A percentile compares a stretch with the other conserved stretches of the same genome.
Evolutionary conservation across 225 moss, liverwort and hornwort genomes (phyloP).

Genomic region (Rhytidiadelphus loreus): DNA sequence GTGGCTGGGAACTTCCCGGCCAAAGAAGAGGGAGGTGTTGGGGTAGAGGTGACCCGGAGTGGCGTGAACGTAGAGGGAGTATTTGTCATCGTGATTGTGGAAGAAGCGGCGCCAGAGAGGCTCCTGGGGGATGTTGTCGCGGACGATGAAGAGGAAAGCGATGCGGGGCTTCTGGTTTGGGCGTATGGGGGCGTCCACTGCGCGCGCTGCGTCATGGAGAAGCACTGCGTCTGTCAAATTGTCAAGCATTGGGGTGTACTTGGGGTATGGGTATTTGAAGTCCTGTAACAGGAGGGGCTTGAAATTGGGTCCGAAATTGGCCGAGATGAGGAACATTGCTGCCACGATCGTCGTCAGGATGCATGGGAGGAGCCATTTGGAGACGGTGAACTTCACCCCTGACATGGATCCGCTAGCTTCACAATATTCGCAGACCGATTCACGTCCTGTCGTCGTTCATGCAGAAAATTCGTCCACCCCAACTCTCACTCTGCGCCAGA

Average conservation of each 20-base stretch:
- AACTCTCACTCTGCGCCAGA: neutral
- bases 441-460: neutral
- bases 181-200: neutral
- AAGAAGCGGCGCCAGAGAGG: constrained; percentile 28
- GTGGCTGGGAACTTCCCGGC: constrained; percentile 1
- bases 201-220: neutral
- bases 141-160: constrained; percentile 29
- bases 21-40: constrained; percentile 1
- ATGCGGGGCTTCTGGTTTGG: neutral
- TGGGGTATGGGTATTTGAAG: neutral
- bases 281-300: neutral
- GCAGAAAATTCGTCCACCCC: neutral
- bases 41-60: neutral
- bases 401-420: neutral
- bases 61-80: constrained; percentile 31
- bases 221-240: neutral
- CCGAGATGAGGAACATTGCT: neutral
- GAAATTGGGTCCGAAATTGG: neutral
- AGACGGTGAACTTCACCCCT: neutral
- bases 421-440: neutral
- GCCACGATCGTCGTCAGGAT: neutral
- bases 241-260: neutral
- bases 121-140: constrained; percentile 16
- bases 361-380: neutral
- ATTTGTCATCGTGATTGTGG: neutral